phyloP scores from a whole-genome alignment of 106 monocot species.

The Allium cepa region DNA sequence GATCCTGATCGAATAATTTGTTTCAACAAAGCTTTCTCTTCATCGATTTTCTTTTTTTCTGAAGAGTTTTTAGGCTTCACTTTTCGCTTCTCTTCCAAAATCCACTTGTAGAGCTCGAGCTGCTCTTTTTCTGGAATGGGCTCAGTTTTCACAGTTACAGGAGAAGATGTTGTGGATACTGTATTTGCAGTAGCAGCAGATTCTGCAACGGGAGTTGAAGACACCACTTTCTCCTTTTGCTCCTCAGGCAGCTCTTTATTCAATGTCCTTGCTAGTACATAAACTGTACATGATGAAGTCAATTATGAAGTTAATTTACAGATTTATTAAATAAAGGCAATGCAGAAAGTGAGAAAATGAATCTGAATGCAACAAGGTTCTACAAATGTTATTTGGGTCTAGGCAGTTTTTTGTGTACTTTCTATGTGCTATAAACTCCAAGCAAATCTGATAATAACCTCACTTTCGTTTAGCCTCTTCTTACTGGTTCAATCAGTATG shows the following conservation, averaged over 20 bases:
- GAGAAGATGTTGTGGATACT: not conserved
- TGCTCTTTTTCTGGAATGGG: slow-evolving; percentile 58
- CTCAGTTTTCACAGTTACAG: not conserved
- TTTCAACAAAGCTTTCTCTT: slow-evolving; percentile 82
- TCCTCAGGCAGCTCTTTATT: slow-evolving; percentile 22
- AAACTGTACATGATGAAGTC: slow-evolving; percentile 21
- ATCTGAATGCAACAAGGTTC: too few relatives aligned
- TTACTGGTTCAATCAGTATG: too few relatives aligned
- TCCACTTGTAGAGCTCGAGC: slow-evolving; percentile 68
- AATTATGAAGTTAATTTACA: not conserved
- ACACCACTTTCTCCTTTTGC: not conserved
- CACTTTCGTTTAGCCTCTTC: too few relatives aligned
- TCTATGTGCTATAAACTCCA: too few relatives aligned
- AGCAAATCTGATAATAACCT: too few relatives aligned
- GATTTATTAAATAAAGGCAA: too few relatives aligned
- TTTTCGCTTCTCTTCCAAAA: slow-evolving; percentile 82
- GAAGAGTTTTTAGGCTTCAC: slow-evolving; percentile 31
- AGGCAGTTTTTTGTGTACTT: too few relatives aligned
- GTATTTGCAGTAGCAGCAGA: not conserved
- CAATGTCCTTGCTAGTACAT: slow-evolving; percentile 34
- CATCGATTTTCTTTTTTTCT: slow-evolving; percentile 80
- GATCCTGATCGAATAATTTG: slow-evolving; percentile 49
- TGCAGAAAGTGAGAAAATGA: too few relatives aligned
- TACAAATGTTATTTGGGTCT: too few relatives aligned
- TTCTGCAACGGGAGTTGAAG: slow-evolving; percentile 1